These are phyloP conservation scores for Neurospora tetrasperma DNA, from an alignment of 495 filamentous ascomycete species.

Conservation along the genomic window DNA sequence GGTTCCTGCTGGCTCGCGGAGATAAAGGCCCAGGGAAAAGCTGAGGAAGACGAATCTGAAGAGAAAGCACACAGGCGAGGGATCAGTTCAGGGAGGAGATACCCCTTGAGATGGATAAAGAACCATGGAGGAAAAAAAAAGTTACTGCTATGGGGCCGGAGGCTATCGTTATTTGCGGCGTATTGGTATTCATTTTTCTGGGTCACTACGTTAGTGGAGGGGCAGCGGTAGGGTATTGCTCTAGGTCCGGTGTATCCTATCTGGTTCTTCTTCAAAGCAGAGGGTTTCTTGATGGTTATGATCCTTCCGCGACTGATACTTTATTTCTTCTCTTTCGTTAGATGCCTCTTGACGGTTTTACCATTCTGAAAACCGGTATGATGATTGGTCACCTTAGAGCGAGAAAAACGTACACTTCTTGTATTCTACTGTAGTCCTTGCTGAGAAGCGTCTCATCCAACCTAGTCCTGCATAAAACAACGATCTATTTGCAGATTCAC, in stretches of 20 bases:
- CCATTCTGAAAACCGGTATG: background rate
- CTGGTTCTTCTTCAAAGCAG: background rate
- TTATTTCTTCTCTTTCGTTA: background rate
- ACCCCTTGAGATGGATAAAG: background rate
- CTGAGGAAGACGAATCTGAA: background rate
- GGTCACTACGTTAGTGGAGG: background rate
- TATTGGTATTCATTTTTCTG: background rate
- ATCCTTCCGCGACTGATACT: background rate
- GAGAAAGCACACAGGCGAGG: background rate
- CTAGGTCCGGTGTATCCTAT: background rate
- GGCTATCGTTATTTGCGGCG: background rate
- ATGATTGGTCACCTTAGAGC: background rate
- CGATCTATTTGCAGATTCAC: background rate
- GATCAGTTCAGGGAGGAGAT: background rate
- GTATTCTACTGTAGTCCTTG: background rate
- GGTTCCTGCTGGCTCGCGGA: background rate
- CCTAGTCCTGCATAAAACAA: background rate
- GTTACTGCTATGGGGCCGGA: background rate
- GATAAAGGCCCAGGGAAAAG: background rate
- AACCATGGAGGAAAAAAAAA: background rate
- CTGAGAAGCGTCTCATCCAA: background rate
- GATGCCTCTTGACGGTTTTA: background rate
- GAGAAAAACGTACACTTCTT: background rate
- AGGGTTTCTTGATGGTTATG: background rate
- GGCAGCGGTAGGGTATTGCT: background rate